These are phyloP conservation scores for Fraxinus ornus DNA, from an alignment of 305 asterid genomes.

Conservation along the genomic window DNA sequence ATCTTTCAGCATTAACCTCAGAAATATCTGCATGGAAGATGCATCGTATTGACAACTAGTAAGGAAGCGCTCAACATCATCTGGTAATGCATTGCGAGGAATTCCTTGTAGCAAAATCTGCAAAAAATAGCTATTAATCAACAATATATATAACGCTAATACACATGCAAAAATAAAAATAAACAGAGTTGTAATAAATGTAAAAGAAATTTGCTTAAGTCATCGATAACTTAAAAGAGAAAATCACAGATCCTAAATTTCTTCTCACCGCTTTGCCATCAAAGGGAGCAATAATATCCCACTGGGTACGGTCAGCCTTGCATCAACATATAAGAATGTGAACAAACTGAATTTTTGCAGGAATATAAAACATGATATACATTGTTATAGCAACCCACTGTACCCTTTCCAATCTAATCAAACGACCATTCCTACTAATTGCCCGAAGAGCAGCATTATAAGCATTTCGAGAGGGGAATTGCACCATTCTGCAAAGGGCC, in stretches of 20 bases:
- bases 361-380: not conserved
- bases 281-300: slow-evolving; percentile 50
- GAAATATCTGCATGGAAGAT: slow-evolving; percentile 42
- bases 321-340: slow-evolving; percentile 24
- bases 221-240: not conserved
- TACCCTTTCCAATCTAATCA: slow-evolving; percentile 54
- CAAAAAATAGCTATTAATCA: slow-evolving; percentile 5
- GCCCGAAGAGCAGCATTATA: slow-evolving; percentile 50
- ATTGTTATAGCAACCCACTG: slow-evolving; percentile 10
- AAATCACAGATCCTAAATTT: not conserved
- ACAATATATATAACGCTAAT: not conserved
- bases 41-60: slow-evolving; percentile 69
- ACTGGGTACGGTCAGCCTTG: slow-evolving; percentile 55
- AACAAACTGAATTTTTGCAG: slow-evolving; percentile 1
- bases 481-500: slow-evolving; percentile 55
- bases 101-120: slow-evolving; percentile 66
- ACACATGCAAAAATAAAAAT: not conserved
- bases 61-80: slow-evolving; percentile 76
- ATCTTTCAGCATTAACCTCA: slow-evolving; percentile 39
- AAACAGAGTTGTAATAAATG: not conserved
- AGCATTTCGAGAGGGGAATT: slow-evolving; percentile 48
- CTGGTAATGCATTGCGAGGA: slow-evolving; percentile 60
- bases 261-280: slow-evolving; percentile 82
- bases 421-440: slow-evolving; percentile 50
- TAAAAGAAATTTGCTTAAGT: not conserved